Conservation (phyloP, 148 eudicot genomes). For the Fagopyrum tataricum region DNA sequence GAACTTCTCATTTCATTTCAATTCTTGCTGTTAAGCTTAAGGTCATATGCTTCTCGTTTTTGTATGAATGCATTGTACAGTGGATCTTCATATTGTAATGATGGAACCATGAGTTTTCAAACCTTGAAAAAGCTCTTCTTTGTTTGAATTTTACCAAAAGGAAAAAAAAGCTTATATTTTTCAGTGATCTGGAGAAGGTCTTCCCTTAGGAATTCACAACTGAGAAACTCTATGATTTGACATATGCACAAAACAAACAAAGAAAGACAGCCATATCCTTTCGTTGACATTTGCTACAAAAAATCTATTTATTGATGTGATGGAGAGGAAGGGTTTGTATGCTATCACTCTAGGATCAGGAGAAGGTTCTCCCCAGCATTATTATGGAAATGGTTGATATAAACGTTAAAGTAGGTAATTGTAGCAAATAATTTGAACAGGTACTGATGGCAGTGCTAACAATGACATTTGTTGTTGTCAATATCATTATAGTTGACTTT, state of each 20-base stretch:
- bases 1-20: not conserved
- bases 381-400: not conserved
- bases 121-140: not conserved
- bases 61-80: not conserved
- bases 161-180: not conserved
- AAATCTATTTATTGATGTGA: not conserved
- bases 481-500: not conserved
- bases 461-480: conserved; percentile 4
- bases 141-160: not conserved
- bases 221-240: not conserved
- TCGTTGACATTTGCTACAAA: not conserved
- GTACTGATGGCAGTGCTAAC: not conserved
- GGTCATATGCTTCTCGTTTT: not conserved
- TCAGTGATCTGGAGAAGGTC: not conserved
- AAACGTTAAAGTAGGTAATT: not conserved
- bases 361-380: not conserved
- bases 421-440: not conserved
- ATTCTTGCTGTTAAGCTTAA: not conserved
- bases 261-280: too few relatives aligned
- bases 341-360: too few relatives aligned
- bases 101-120: not conserved
- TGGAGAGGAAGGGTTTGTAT: not conserved
- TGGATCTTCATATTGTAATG: not conserved
- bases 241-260: too few relatives aligned
- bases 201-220: not conserved